Evolutionary conservation across 306 rosid species (phyloP), one percentile per base, ranked within the genome.

Genomic region (Phaseolus lunatus): DNA sequence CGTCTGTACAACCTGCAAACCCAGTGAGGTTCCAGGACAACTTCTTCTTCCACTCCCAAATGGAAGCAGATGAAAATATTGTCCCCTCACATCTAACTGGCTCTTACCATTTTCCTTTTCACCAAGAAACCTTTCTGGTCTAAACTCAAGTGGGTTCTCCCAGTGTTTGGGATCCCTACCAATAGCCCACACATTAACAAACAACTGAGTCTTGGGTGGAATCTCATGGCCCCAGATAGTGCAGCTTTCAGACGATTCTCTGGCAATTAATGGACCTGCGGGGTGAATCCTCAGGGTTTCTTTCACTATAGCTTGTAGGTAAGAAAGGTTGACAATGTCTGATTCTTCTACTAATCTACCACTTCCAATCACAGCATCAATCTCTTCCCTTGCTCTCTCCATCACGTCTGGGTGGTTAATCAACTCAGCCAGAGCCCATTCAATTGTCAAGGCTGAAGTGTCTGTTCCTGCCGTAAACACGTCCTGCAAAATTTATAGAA

Each of bases 41-140:
- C 87, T 86, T 84, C 97, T 92, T 88, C 97, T 90, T 41, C 97
- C 97, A 63, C 92, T 88, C 19, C 97, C 97, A 85, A 92, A 92
- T 67, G 96, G 96, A 71, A 92, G 58, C 12, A 92, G 26, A 9
- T 90, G 85, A 83, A 89, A 92, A 78, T 90, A 87, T 8, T 90
- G 92, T 7, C 96, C 97, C 70, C 96, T 90, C 45, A 90, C 82
- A 80, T 92, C 97, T 9, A 85, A 27, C 15, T 70, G 81, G 37
- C 71, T 73, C 49, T 66, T 86, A 44, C 78, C 88, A 57, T 73
- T 78, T 58, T 78, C 88, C 11, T 84, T 84, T 26, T 77, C 82
- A 39, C 53, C 47, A 5, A 80, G 1, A 78, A 93, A 93, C 81
- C 97, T 90, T 61, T 90, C 94, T 5, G 96, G 97, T 53, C 33